Evolutionary conservation across 1,284 basidiomycete genomes (phyloP).

Genomic region (Pterula multifida): DNA sequence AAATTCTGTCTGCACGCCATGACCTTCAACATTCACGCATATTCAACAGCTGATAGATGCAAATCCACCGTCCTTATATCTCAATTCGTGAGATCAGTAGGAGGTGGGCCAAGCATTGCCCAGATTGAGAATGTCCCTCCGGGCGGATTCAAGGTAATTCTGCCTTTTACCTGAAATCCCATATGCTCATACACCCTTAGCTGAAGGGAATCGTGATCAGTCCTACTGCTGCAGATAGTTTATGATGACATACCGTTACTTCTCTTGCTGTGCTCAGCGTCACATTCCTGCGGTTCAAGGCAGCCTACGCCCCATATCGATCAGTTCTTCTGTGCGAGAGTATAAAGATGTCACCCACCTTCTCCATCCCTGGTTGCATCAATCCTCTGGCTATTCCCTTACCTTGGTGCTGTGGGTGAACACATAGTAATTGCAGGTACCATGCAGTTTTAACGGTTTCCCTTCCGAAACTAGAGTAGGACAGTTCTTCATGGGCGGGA

Average conservation of each 20-base stretch:
- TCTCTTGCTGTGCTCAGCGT: neutral
- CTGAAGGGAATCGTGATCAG: neutral
- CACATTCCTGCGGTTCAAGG: neutral
- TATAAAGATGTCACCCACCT: neutral
- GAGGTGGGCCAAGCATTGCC: neutral
- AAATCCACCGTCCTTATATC: neutral
- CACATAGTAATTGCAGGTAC: neutral
- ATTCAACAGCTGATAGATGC: conserved; percentile 75
- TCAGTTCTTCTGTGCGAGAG: neutral
- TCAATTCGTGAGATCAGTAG: neutral
- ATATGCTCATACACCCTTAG: neutral
- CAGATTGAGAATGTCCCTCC: neutral
- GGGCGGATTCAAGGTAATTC: neutral
- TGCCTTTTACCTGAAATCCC: neutral
- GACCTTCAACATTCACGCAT: conserved; percentile 93
- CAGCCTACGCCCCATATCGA: neutral
- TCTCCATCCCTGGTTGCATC: neutral
- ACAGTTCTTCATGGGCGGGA: neutral
- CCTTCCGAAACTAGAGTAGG: neutral
- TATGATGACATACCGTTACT: neutral
- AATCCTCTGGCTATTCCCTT: neutral
- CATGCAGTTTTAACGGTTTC: neutral
- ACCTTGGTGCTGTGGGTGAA: neutral
- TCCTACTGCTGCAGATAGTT: neutral
- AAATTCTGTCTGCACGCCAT: conserved; percentile 82